Evolutionary conservation across 352 stramenopile genomes (phyloP).

Genomic region (Globisporangium cylindrosporum): DNA sequence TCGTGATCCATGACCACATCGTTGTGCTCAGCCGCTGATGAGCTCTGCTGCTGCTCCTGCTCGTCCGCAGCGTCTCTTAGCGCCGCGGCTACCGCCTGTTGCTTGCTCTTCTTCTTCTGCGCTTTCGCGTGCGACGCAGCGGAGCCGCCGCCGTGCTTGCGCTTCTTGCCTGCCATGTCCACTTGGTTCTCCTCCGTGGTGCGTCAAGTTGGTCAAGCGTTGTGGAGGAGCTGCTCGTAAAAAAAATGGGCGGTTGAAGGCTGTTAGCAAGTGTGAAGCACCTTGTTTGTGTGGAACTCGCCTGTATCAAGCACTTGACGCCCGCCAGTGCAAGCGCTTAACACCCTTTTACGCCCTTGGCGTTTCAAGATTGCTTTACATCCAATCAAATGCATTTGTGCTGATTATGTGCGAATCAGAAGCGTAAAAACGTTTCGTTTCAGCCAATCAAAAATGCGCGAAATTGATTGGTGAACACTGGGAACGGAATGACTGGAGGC

Average conservation of each 20-base stretch:
- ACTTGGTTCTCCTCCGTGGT: background rate
- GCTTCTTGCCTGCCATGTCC: conserved; percentile 59
- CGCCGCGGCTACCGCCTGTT: conserved; percentile 6
- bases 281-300: background rate
- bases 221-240: background rate
- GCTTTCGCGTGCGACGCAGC: conserved; percentile 34
- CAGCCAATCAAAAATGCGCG: conserved; percentile 18
- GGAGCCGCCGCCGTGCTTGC: conserved; percentile 40
- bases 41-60: conserved; percentile 6
- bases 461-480: conserved; percentile 35
- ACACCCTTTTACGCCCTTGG: conserved; percentile 12
- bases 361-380: conserved; percentile 30
- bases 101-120: conserved; percentile 52
- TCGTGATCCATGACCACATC: conserved; percentile 17
- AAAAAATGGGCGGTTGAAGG: conserved; percentile 7
- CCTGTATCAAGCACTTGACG: background rate
- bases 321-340: background rate
- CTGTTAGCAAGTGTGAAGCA: conserved; percentile 10
- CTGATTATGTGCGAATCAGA: background rate
- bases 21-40: background rate
- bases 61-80: conserved; percentile 16
- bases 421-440: conserved; percentile 8
- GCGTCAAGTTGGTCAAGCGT: conserved; percentile 7
- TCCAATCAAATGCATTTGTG: conserved; percentile 10
- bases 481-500: conserved; percentile 21